phyloP scores from a whole-genome alignment of 805 yeast genomes.

The Kregervanrija delftensis region DNA sequence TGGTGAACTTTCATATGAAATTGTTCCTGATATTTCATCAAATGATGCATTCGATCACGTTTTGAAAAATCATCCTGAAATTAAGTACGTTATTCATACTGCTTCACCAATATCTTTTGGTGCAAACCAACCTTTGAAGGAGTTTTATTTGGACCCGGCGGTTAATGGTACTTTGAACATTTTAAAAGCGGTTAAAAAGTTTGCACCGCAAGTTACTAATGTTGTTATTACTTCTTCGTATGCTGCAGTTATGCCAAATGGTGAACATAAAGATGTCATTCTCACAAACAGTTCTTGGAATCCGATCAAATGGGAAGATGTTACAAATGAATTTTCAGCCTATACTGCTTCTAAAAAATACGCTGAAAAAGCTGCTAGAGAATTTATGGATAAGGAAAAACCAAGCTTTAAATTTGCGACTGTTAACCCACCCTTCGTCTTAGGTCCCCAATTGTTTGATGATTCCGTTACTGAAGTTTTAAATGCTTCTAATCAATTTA shows the following conservation, averaged over 20 bases:
- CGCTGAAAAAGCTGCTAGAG: slow-evolving; percentile 41
- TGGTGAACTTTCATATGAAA: slow-evolving; percentile 21
- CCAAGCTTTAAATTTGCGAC: slow-evolving; percentile 27
- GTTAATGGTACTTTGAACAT: slow-evolving; percentile 39
- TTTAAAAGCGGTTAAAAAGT: slow-evolving; percentile 31
- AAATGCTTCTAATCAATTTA: slow-evolving; percentile 27
- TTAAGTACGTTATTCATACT: slow-evolving; percentile 31
- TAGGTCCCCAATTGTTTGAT: slow-evolving; percentile 41
- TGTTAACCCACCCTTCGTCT: slow-evolving; percentile 30
- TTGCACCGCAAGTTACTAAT: slow-evolving; percentile 33
- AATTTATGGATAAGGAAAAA: slow-evolving; percentile 27
- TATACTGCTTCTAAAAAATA: slow-evolving; percentile 36
- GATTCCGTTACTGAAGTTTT: slow-evolving; percentile 9
- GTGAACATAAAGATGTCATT: neutral
- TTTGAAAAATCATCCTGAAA: slow-evolving; percentile 29
- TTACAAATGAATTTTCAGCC: slow-evolving; percentile 22
- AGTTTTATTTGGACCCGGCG: slow-evolving; percentile 40
- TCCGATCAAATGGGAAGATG: slow-evolving; percentile 16
- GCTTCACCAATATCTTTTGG: slow-evolving; percentile 33
- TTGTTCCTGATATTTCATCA: slow-evolving; percentile 28
- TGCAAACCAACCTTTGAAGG: slow-evolving; percentile 30
- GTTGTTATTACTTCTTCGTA: slow-evolving; percentile 45
- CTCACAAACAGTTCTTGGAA: slow-evolving; percentile 31
- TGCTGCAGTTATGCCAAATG: slow-evolving; percentile 27
- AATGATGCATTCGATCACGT: slow-evolving; percentile 42